Conservation (phyloP, 2,329 filamentous ascomycete species). For the Alternaria rosae region DNA sequence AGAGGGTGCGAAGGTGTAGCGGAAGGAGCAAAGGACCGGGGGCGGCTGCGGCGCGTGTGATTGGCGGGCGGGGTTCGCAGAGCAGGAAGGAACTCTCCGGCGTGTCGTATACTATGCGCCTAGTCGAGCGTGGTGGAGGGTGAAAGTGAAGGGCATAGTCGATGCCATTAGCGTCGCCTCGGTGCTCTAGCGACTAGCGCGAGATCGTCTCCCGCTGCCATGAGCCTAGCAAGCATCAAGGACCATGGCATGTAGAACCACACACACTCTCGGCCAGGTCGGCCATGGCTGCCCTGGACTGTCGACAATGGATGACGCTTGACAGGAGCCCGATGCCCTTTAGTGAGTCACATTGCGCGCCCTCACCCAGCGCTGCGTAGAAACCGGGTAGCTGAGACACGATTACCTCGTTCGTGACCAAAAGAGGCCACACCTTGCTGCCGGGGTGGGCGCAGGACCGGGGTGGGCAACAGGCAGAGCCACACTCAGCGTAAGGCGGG, state of each 20-base stretch:
- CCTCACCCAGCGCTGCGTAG: conserved; percentile 12
- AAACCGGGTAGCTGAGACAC: conserved; percentile 27
- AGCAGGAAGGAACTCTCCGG: conserved; percentile 13
- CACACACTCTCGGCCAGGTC: conserved; percentile 11
- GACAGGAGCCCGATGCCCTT: conserved; percentile 10
- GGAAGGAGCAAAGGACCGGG: conserved; percentile 22
- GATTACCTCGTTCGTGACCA: conserved; percentile 35
- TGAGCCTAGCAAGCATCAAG: conserved; percentile 1
- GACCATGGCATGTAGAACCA: conserved; percentile 6
- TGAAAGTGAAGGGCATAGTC: neutral
- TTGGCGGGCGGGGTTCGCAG: conserved; percentile 31
- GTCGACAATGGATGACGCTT: conserved; percentile 6
- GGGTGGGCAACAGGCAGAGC: conserved; percentile 20
- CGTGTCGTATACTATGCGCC: neutral
- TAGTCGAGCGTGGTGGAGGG: conserved; percentile 8
- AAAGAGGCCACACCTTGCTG: conserved; percentile 38
- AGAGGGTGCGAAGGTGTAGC: conserved; percentile 8
- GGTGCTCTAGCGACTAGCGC: conserved; percentile 17
- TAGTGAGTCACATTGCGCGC: conserved; percentile 41
- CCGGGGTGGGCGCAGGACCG: conserved; percentile 27
- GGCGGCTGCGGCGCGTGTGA: conserved; percentile 34
- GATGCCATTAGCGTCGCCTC: conserved; percentile 1
- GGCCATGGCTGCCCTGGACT: conserved; percentile 1
- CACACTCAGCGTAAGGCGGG: conserved; percentile 17
- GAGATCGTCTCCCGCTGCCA: conserved; percentile 30